Conservation (phyloP, 2,329 filamentous ascomycete species). For the Cladophialophora yegresii region DNA sequence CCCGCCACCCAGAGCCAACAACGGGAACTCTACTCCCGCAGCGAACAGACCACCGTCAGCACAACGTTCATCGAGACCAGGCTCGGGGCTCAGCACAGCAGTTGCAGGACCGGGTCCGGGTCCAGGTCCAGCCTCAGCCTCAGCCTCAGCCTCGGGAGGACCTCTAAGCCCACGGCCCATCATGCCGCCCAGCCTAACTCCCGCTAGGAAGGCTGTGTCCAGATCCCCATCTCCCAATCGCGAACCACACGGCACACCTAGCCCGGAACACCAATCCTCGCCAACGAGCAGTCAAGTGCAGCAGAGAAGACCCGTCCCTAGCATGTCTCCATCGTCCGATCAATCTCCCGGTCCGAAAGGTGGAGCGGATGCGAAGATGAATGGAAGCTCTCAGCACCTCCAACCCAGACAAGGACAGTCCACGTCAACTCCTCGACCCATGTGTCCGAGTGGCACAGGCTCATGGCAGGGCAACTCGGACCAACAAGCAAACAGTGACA, state of each 20-base stretch:
- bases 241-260: not conserved
- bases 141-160: not conserved
- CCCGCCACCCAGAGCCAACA: not conserved
- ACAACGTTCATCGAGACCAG: not conserved
- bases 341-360: not conserved
- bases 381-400: not conserved
- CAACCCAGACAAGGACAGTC: not conserved
- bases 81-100: not conserved
- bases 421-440: not conserved
- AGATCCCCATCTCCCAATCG: not conserved
- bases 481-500: not conserved
- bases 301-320: not conserved
- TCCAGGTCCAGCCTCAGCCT: no score
- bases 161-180: not conserved
- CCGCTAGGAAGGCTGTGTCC: not conserved
- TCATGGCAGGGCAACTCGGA: not conserved
- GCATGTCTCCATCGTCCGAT: not conserved
- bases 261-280: not conserved
- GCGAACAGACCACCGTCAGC: not conserved
- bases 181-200: not conserved
- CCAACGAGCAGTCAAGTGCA: not conserved
- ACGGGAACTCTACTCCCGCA: not conserved
- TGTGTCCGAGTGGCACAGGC: not conserved
- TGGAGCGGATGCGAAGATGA: not conserved
- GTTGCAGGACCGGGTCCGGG: not conserved